Evolutionary conservation across 345 rosid species (phyloP).

Genomic region (Camelina laxa): DNA sequence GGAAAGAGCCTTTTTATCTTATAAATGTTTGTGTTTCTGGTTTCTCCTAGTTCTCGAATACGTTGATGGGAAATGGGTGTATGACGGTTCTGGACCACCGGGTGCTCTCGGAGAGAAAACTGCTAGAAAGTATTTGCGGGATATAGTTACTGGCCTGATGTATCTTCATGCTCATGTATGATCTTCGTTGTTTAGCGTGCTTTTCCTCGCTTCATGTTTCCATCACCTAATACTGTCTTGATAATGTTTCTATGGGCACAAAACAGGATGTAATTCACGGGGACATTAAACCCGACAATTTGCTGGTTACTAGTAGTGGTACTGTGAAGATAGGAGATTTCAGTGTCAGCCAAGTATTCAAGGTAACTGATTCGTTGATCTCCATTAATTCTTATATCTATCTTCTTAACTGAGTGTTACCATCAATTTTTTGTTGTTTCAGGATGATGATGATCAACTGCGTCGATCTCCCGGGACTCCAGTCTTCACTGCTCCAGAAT

Average conservation of each 20-base stretch:
- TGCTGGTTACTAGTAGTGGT: slow-evolving; percentile 77
- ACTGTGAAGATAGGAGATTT: slow-evolving; percentile 95
- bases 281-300: slow-evolving; percentile 98
- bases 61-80: slow-evolving; percentile 84
- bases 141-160: slow-evolving; percentile 85
- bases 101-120: slow-evolving; percentile 73
- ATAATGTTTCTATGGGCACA: slow-evolving; percentile 15
- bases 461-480: slow-evolving; percentile 99
- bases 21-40: background rate
- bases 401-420: slow-evolving; percentile 12
- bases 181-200: background rate
- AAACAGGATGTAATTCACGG: slow-evolving; percentile 91
- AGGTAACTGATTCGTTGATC: slow-evolving; percentile 54
- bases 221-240: slow-evolving; percentile 12
- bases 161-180: slow-evolving; percentile 97
- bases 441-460: slow-evolving; percentile 96
- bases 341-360: slow-evolving; percentile 96
- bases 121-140: slow-evolving; percentile 86
- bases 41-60: slow-evolving; percentile 83
- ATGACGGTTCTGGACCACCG: slow-evolving; percentile 65
- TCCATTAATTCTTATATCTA: slow-evolving; percentile 1
- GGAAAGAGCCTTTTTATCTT: slow-evolving; percentile 15
- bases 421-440: slow-evolving; percentile 28
- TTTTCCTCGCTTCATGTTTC: slow-evolving; percentile 9
- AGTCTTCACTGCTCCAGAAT: slow-evolving; percentile 99